Percentiles rank a stretch among this genome's conserved stretches.
These are phyloP conservation scores for Backusella sp. DNA, from an alignment of 192 early-diverging fungal species.

Conservation along the genomic window DNA sequence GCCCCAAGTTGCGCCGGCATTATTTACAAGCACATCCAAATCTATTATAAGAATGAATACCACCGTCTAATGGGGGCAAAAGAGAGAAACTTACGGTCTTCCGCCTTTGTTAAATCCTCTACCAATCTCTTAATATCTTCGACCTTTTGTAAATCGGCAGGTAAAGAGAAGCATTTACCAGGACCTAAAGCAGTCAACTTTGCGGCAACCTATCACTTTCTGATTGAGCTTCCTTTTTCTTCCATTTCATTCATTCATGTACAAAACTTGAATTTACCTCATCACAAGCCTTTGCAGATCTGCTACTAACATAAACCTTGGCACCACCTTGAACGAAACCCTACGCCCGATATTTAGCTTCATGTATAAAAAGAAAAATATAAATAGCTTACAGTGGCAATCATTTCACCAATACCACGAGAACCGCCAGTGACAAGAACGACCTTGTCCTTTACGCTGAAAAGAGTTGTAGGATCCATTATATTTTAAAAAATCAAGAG, in stretches of 20 bases:
- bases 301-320: conserved; percentile 90
- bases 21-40: conserved; percentile 86
- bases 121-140: conserved; percentile 58
- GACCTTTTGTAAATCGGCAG: conserved; percentile 64
- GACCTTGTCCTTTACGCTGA: conserved; percentile 34
- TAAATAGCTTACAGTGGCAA: conserved; percentile 38
- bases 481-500: neutral
- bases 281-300: conserved; percentile 63
- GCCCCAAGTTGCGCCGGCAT: conserved; percentile 64
- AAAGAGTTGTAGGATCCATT: conserved; percentile 15
- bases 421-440: conserved; percentile 83
- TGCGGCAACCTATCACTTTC: conserved; percentile 44
- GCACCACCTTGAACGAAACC: conserved; percentile 88
- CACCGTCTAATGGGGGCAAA: too few relatives aligned
- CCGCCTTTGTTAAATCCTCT: conserved; percentile 50
- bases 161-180: conserved; percentile 65
- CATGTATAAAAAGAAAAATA: too few relatives aligned
- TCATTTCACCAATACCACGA: conserved; percentile 59
- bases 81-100: conserved; percentile 48
- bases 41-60: conserved; percentile 36
- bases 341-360: conserved; percentile 8
- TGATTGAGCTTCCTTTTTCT: too few relatives aligned
- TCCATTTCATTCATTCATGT: too few relatives aligned
- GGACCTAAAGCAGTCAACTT: conserved; percentile 63
- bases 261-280: conserved; percentile 32